Conservation (phyloP, 805 yeast genomes). For the Hanseniaspora taiwanica region DNA sequence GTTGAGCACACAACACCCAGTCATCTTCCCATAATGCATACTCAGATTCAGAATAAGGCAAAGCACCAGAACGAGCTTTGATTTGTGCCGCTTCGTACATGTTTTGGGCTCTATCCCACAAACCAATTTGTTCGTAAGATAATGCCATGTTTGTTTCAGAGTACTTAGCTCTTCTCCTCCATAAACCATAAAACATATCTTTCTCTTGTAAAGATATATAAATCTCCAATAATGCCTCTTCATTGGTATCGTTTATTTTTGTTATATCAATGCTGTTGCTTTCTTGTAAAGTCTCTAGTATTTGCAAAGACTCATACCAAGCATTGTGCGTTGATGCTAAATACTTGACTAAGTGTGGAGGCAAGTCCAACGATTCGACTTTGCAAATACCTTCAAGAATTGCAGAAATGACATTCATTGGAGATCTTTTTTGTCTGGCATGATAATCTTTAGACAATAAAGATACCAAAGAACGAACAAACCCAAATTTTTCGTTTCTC, state of each 20-base stretch:
- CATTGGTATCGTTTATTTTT: slow-evolving; percentile 69
- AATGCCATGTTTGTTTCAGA: slow-evolving; percentile 86
- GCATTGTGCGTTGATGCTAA: slow-evolving; percentile 77
- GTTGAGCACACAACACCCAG: slow-evolving; percentile 96
- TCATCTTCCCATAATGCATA: slow-evolving; percentile 97
- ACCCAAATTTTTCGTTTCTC: slow-evolving; percentile 67
- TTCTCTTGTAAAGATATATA: slow-evolving; percentile 84
- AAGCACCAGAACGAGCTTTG: slow-evolving; percentile 85
- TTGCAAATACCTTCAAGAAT: slow-evolving; percentile 71
- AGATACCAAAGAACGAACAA: slow-evolving; percentile 67
- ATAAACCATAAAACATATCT: slow-evolving; percentile 93
- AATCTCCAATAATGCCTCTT: slow-evolving; percentile 82
- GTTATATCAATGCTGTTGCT: slow-evolving; percentile 52
- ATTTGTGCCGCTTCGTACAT: slow-evolving; percentile 93
- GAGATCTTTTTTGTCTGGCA: slow-evolving; percentile 71
- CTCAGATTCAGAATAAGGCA: slow-evolving; percentile 92
- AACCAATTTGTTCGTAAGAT: slow-evolving; percentile 87
- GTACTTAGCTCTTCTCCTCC: slow-evolving; percentile 95
- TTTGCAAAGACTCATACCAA: slow-evolving; percentile 79
- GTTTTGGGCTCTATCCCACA: slow-evolving; percentile 90
- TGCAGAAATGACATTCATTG: slow-evolving; percentile 80
- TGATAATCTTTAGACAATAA: slow-evolving; percentile 85
- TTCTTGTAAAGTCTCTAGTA: slow-evolving; percentile 59
- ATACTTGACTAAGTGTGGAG: slow-evolving; percentile 87
- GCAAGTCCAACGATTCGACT: slow-evolving; percentile 63